A percentile compares a stretch with the other conserved stretches of the same genome.
Conservation (phyloP, 441 rosid genomes). For the Manihot esculenta region DNA sequence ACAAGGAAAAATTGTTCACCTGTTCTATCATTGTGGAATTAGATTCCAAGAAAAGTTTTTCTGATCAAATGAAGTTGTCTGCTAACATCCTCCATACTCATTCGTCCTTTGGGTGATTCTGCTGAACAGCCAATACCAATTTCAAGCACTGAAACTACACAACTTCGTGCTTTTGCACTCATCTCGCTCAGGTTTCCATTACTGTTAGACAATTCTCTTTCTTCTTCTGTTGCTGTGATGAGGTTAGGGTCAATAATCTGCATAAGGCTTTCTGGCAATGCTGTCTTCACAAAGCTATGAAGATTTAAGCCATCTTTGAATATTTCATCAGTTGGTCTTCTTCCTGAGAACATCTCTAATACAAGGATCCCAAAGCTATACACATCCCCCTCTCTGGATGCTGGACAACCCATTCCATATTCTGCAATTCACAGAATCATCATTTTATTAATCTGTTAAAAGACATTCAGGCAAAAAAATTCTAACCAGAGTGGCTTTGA, state of each 20-base stretch:
- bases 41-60: background rate
- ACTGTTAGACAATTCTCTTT: background rate
- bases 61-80: background rate
- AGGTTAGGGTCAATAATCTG: no score
- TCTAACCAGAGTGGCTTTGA: no score
- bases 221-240: background rate
- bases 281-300: no score
- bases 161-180: background rate
- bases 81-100: slow-evolving; percentile 18
- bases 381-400: slow-evolving; percentile 12
- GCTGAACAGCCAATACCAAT: no score
- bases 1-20: background rate
- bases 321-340: slow-evolving; percentile 9
- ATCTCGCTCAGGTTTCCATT: no score
- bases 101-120: slow-evolving; percentile 16
- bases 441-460: background rate
- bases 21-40: no score
- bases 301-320: no score
- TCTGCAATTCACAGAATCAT: slow-evolving; percentile 7
- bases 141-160: slow-evolving; percentile 3
- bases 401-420: slow-evolving; percentile 8
- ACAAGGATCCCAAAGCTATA: slow-evolving; percentile 10
- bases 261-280: no score
- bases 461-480: no score
- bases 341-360: slow-evolving; percentile 16